Base-by-base conservation (phyloP, 2,329 filamentous ascomycete genomes). In the Rhynchosporium graminicola region DNA sequence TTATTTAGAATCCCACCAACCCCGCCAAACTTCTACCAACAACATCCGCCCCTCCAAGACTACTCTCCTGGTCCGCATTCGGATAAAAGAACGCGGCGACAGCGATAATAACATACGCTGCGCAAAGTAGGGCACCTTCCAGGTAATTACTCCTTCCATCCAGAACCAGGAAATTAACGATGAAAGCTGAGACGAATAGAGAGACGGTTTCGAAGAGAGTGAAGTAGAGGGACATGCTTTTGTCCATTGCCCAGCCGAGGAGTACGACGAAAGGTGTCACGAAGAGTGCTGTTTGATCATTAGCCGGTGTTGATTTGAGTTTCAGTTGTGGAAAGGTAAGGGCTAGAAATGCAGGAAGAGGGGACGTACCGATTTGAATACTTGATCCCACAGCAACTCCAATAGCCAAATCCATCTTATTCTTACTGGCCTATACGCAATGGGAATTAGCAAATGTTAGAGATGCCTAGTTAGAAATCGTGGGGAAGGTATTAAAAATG, bases 131-230 rank as follows among this genome's bases (percentile, higher is more conserved):
- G 1, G 87, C 87, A 13, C 91, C 91, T 77, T 96, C 91, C 12
- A 96, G 83, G 71, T 95, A 96, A 73, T 96, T 96, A 74, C 88
- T 92, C 74, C 92, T 84, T 10, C 91, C 91, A 71, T 96, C 92
- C 64, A 94, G 80, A 55, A 96, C 91, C 63, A 96, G 78, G 74
- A 95, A 96, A 77, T 94, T 95, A 76, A 94, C 90, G 66, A 96
- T 92, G 67, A 96, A 87, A 7, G 92, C 87, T 57, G 87, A 90
- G 57, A 94, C 86, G 76, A 96, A 96, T 71, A 96, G 83, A 61
- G 89, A 91, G 28, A 95, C 89, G 0, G 91, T 96, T 82, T 96
- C 91, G 76, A 96, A 96, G 55, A 92, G 82, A 64, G 91, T 91
- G 76, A 96, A 96, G 78, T 94, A 92, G 40, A 96, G 81, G 33